Evolutionary conservation across 2,329 filamentous ascomycete species (phyloP).

Genomic region (Alternaria conjuncta): DNA sequence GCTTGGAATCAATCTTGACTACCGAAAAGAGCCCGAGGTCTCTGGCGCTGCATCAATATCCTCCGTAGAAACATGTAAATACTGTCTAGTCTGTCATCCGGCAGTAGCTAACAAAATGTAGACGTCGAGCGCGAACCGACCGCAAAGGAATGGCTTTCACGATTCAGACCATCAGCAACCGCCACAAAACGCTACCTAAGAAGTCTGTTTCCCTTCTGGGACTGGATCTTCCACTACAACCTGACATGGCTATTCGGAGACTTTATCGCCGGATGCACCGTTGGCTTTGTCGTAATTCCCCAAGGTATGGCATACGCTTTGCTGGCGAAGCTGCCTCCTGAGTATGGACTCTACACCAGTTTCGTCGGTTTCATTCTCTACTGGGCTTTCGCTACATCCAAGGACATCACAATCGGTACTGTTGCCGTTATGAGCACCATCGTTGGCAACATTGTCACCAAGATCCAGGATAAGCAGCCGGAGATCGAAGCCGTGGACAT

Average conservation of each 20-base stretch:
- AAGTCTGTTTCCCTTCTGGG: conserved; percentile 84
- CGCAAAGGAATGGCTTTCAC: conserved; percentile 71
- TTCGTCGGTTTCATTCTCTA: conserved; percentile 96
- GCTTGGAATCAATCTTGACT: conserved; percentile 81
- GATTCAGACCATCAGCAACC: conserved; percentile 64
- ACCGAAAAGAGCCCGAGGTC: conserved; percentile 72
- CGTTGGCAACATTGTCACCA: conserved; percentile 78
- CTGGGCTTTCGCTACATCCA: conserved; percentile 98
- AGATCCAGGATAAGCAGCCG: conserved; percentile 61
- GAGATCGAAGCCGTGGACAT: conserved; percentile 58
- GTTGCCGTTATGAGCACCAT: conserved; percentile 96
- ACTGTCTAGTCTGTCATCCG: not conserved
- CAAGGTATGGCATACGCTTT: conserved; percentile 96
- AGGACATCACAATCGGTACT: conserved; percentile 98
- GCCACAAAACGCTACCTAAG: conserved; percentile 67
- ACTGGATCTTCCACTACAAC: conserved; percentile 91
- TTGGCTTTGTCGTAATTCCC: conserved; percentile 85
- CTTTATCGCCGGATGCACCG: conserved; percentile 80
- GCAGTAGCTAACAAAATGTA: conserved; percentile 58
- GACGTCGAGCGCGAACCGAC: conserved; percentile 86
- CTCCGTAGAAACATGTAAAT: conserved; percentile 59
- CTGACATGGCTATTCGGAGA: conserved; percentile 87
- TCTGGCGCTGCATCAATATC: conserved; percentile 79
- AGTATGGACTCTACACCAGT: conserved; percentile 92
- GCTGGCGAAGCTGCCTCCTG: conserved; percentile 76